Percentiles rank a stretch among this genome's conserved stretches.
Conservation (phyloP, 768 basidiomycete genomes). For the Xerocomellus intermedius region DNA sequence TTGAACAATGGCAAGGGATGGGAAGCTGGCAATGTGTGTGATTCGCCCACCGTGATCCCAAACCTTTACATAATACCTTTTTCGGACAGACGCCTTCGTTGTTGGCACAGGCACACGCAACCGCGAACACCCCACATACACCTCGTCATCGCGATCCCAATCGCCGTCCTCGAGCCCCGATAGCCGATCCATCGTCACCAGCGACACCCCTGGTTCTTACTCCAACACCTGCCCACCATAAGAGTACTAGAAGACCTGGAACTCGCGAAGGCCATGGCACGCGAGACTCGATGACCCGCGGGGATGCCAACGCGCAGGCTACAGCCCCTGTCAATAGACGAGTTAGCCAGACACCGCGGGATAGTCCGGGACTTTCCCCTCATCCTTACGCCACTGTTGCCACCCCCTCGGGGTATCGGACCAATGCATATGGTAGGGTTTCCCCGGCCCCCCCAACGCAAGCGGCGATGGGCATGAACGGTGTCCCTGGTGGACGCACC, state of each 20-base stretch:
- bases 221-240: constrained; percentile 66
- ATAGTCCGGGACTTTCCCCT: constrained; percentile 46
- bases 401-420: constrained; percentile 55
- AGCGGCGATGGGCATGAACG: constrained; percentile 38
- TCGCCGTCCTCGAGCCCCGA: constrained; percentile 46
- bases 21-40: constrained; percentile 82
- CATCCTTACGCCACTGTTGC: constrained; percentile 76
- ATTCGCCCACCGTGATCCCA: constrained; percentile 1
- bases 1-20: constrained; percentile 94
- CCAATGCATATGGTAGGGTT: constrained; percentile 53
- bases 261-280: constrained; percentile 46
- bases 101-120: constrained; percentile 53
- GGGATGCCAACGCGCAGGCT: constrained; percentile 59
- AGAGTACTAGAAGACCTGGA: constrained; percentile 49
- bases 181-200: constrained; percentile 54
- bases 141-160: constrained; percentile 56
- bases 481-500: constrained; percentile 41
- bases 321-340: constrained; percentile 66
- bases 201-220: constrained; percentile 59
- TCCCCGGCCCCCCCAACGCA: constrained; percentile 44
- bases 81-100: constrained; percentile 40
- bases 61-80: constrained; percentile 1
- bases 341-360: constrained; percentile 61
- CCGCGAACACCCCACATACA: constrained; percentile 52
- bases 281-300: constrained; percentile 47